A percentile compares a stretch with the other conserved stretches of the same genome.
Conservation (phyloP, 2,329 filamentous ascomycete species). For the Fusarium tuaranense region DNA sequence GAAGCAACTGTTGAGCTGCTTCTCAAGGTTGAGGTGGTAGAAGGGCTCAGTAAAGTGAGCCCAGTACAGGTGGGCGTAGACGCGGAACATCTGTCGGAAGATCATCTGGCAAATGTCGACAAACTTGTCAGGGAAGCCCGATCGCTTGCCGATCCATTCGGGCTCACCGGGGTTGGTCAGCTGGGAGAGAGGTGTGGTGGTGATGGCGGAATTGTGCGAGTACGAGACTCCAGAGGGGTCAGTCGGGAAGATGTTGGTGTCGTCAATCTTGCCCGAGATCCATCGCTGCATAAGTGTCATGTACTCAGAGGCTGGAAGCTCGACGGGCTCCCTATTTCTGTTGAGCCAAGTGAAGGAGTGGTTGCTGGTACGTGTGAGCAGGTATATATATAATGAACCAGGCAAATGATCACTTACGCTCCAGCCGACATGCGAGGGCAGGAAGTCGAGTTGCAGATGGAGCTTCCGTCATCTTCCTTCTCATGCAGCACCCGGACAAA, state of each 20-base stretch:
- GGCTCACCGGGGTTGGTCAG: slow-evolving; percentile 70
- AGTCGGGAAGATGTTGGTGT: slow-evolving; percentile 90
- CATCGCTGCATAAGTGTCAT: slow-evolving; percentile 96
- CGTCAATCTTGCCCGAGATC: slow-evolving; percentile 96
- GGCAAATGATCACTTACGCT: slow-evolving; percentile 70
- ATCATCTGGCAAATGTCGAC: slow-evolving; percentile 91
- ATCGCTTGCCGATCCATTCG: slow-evolving; percentile 90
- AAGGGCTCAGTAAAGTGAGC: slow-evolving; percentile 90
- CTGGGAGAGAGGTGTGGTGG: slow-evolving; percentile 70
- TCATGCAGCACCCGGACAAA: slow-evolving; percentile 92
- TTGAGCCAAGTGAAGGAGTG: slow-evolving; percentile 98
- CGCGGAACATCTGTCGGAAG: slow-evolving; percentile 98
- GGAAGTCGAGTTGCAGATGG: slow-evolving; percentile 85
- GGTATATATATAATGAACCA: neutral
- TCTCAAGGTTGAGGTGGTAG: slow-evolving; percentile 84
- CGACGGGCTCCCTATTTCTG: slow-evolving; percentile 85
- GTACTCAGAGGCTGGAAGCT: slow-evolving; percentile 92
- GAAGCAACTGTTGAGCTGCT: slow-evolving; percentile 89
- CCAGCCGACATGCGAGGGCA: slow-evolving; percentile 97
- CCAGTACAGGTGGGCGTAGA: slow-evolving; percentile 98
- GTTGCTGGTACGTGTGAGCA: slow-evolving; percentile 63
- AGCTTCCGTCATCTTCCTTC: slow-evolving; percentile 80
- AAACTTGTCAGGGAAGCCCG: slow-evolving; percentile 92
- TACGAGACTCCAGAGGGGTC: slow-evolving; percentile 79
- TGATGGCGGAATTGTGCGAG: slow-evolving; percentile 70